Base-by-base conservation (phyloP, 2,329 filamentous ascomycete genomes). In the Tolypocladium cylindrosporum region DNA sequence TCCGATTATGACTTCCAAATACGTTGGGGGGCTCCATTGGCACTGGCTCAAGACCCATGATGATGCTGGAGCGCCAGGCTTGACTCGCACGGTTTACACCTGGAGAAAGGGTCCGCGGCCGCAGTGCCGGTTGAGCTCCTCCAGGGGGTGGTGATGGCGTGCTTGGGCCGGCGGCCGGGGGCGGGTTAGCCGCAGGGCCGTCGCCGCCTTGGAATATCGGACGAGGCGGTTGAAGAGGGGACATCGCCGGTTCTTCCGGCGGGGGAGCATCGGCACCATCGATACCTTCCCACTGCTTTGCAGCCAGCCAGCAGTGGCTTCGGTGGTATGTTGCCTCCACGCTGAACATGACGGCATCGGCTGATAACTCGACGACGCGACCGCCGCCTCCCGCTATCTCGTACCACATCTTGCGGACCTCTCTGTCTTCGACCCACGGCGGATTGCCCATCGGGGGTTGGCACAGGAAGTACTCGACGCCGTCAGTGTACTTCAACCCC, bases 381-480 rank as follows among this genome's bases (percentile, higher is more conserved):
- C 77, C 78, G 14, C 77, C 79, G 39, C 80, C 79, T 21, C 88
- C 90, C 3, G 88, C 85, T 6, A 89, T 83, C 62, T 88, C 83
- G 70, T 89, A 90, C 88, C 88, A 90, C 66, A 85, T 84, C 74
- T 85, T 85, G 64, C 82, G 81, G 16, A 87, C 80, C 54, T 83
- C 76, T 40, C 79, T 77, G 42, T 83, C 82, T 56, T 88, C 87
- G 57, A 86, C 77, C 90, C 90, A 94, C 0, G 90, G 89, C 0
- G 84, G 78, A 57, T 86, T 85, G 21, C 86, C 87, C 66, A 88
- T 82, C 0, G 89, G 86, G 4, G 88, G 84, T 67, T 90, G 80
- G 70, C 89, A 92, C 36, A 93, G 77, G 75, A 93, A 94, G 72
- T 93, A 91, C 69, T 93, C 90, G 2, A 90, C 87, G 1, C 82